phyloP scores from a whole-genome alignment of 352 stramenopile genomes.

The Detonula confervacea region DNA sequence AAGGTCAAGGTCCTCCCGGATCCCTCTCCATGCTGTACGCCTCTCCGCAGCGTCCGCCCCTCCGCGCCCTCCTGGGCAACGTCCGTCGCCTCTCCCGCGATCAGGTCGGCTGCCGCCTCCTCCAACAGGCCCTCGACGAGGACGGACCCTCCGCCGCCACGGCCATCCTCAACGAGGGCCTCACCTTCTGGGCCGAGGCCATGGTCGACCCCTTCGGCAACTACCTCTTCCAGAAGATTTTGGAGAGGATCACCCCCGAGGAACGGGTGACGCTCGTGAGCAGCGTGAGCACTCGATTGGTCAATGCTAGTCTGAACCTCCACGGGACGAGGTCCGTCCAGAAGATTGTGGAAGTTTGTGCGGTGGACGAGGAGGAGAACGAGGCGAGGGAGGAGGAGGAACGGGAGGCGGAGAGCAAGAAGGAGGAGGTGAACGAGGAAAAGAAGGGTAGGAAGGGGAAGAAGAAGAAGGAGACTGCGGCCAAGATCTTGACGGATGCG shows the following conservation, averaged over 20 bases:
- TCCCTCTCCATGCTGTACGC: constrained; percentile 71
- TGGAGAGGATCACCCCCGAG: constrained; percentile 92
- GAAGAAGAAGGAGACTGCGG: constrained; percentile 73
- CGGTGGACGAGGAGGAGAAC: constrained; percentile 80
- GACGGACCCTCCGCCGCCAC: constrained; percentile 91
- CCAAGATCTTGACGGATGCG: constrained; percentile 93
- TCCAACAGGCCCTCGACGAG: constrained; percentile 96
- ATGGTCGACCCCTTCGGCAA: constrained; percentile 99
- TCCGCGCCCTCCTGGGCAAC: constrained; percentile 79
- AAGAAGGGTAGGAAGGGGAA: constrained; percentile 35
- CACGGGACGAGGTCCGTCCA: constrained; percentile 98
- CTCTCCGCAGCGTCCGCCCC: constrained; percentile 68
- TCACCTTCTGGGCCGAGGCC: constrained; percentile 94
- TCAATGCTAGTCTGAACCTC: constrained; percentile 96
- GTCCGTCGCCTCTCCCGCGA: constrained; percentile 90
- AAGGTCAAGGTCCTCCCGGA: constrained; percentile 16
- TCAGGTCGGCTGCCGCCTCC: constrained; percentile 95
- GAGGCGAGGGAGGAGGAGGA: constrained; percentile 28
- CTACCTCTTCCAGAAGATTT: constrained; percentile 99
- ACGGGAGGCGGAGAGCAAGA: constrained; percentile 25
- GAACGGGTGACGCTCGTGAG: constrained; percentile 92
- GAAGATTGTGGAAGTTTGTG: constrained; percentile 96
- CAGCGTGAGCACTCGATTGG: constrained; percentile 91
- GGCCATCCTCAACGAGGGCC: constrained; percentile 96
- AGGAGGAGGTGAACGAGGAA: constrained; percentile 7